These are phyloP conservation scores for Colletotrichum sojae DNA, from an alignment of 2,329 filamentous ascomycete genomes.

Conservation along the genomic window DNA sequence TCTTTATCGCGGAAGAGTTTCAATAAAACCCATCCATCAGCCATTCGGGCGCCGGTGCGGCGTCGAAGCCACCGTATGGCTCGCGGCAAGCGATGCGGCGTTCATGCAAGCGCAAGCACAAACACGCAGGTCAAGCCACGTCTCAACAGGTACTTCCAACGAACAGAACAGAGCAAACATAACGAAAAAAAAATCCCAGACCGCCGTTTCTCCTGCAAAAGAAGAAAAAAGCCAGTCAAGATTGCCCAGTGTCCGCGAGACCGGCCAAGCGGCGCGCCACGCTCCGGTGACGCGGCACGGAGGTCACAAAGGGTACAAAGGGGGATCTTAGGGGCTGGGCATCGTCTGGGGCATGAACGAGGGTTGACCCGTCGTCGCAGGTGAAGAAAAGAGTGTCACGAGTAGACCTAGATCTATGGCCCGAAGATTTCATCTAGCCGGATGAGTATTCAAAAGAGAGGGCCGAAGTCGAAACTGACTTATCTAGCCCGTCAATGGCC, in stretches of 20 bases:
- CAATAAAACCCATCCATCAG: too few relatives aligned
- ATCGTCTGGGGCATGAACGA: constrained; percentile 6
- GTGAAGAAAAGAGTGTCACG: background rate
- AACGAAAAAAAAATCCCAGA: too few relatives aligned
- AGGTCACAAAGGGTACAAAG: background rate
- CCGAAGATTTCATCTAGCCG: background rate
- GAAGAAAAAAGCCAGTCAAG: too few relatives aligned
- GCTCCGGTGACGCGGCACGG: constrained; percentile 23
- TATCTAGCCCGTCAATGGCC: constrained; percentile 9
- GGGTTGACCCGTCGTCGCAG: background rate
- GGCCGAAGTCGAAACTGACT: constrained; percentile 33
- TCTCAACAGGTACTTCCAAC: too few relatives aligned
- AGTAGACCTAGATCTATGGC: background rate
- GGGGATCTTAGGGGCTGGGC: constrained; percentile 24
- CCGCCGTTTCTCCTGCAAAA: too few relatives aligned
- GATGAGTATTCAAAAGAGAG: background rate
- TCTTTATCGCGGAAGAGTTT: too few relatives aligned
- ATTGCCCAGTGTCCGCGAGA: background rate
- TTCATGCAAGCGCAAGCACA: too few relatives aligned
- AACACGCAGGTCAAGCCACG: too few relatives aligned
- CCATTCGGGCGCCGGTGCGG: too few relatives aligned
- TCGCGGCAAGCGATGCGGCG: too few relatives aligned
- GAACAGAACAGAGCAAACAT: too few relatives aligned
- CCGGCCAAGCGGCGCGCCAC: background rate
- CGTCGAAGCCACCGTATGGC: too few relatives aligned